Conservation (phyloP, 2,329 filamentous ascomycete genomes). For the Trichoderma citrinoviride region DNA sequence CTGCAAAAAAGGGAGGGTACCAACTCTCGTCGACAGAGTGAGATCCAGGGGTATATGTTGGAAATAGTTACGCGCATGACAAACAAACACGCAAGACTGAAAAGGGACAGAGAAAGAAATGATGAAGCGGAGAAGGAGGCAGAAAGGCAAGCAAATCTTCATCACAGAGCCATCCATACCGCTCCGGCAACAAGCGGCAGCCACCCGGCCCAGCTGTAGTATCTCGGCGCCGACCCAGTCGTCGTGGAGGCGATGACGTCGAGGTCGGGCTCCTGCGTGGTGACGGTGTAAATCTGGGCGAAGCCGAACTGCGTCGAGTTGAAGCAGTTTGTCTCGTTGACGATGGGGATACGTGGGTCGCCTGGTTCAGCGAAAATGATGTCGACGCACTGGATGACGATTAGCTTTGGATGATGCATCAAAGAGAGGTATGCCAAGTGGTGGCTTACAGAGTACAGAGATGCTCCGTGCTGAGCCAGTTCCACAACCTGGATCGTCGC, state of each 20-base stretch:
- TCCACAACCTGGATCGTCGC: slow-evolving; percentile 90
- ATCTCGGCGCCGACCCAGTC: slow-evolving; percentile 26
- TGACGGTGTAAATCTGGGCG: slow-evolving; percentile 71
- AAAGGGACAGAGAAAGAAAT: not conserved
- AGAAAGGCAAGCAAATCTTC: not conserved
- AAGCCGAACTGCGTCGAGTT: slow-evolving; percentile 79
- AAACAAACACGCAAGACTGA: not conserved
- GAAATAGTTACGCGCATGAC: not conserved
- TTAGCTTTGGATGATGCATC: not conserved
- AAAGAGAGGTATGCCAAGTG: not conserved
- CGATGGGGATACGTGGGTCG: slow-evolving; percentile 63
- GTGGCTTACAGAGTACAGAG: slow-evolving; percentile 70
- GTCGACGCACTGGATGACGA: slow-evolving; percentile 71
- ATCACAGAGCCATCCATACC: slow-evolving; percentile 41
- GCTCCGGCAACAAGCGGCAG: slow-evolving; percentile 41
- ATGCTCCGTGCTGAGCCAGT: slow-evolving; percentile 76
- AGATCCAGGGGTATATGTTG: slow-evolving; percentile 18
- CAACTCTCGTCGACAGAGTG: not conserved
- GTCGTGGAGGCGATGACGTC: slow-evolving; percentile 13
- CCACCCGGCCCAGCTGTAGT: slow-evolving; percentile 39
- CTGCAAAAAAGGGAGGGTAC: not conserved
- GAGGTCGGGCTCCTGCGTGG: slow-evolving; percentile 37
- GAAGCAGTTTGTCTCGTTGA: slow-evolving; percentile 82
- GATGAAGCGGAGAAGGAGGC: not conserved
- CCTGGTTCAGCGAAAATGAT: slow-evolving; percentile 83